Evolutionary conservation across 352 stramenopile genomes (phyloP).

Genomic region (Elongisporangium undulatum): DNA sequence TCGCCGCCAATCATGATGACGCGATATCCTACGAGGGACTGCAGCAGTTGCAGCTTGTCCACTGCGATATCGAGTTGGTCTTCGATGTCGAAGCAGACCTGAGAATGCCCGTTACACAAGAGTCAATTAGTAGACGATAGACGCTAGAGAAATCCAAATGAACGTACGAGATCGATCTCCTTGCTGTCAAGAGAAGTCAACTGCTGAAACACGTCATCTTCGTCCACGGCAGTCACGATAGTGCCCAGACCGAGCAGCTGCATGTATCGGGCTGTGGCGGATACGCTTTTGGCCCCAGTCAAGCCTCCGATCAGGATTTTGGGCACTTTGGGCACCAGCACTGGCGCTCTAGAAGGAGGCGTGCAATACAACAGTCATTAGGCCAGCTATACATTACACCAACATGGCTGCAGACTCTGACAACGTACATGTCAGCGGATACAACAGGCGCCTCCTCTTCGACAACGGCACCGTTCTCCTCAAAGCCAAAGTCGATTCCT

Average conservation of each 20-base stretch:
- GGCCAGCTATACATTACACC: too few relatives aligned
- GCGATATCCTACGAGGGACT: constrained; percentile 26
- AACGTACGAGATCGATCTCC: constrained; percentile 48
- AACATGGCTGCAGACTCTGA: too few relatives aligned
- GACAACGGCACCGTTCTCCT: constrained; percentile 10
- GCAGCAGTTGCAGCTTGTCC: constrained; percentile 31
- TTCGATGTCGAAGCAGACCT: constrained; percentile 69
- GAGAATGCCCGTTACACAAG: too few relatives aligned
- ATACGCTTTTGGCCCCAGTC: constrained; percentile 26
- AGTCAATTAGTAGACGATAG: constrained; percentile 1
- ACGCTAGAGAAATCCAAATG: not conserved
- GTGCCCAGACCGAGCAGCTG: constrained; percentile 61
- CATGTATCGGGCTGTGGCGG: constrained; percentile 61
- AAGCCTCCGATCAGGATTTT: constrained; percentile 55
- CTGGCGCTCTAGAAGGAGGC: constrained; percentile 15
- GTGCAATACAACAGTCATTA: not conserved
- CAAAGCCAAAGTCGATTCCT: constrained; percentile 42
- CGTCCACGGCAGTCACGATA: constrained; percentile 26
- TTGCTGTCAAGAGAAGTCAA: constrained; percentile 24
- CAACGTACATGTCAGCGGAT: constrained; percentile 8
- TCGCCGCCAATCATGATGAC: constrained; percentile 65
- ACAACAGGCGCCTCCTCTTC: not conserved
- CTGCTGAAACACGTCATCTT: constrained; percentile 30
- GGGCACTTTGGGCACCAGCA: constrained; percentile 44
- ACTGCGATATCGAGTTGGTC: constrained; percentile 36